phyloP scores from a whole-genome alignment of 2,329 filamentous ascomycete species.

The Metarhizium robertsii region DNA sequence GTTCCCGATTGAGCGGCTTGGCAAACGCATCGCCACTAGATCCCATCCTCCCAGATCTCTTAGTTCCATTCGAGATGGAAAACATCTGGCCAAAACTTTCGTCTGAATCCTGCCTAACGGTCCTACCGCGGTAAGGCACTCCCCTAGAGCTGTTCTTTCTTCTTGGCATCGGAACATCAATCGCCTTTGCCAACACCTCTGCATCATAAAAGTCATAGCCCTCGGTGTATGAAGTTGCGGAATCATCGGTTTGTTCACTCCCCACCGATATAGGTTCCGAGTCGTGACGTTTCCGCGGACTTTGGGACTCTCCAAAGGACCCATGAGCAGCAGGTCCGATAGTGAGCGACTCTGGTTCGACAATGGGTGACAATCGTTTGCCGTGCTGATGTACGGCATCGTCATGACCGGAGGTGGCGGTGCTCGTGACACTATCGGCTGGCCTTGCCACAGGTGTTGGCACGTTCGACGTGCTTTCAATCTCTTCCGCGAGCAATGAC shows the following conservation, averaged over 20 bases:
- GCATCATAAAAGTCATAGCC: slow-evolving; percentile 59
- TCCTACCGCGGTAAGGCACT: slow-evolving; percentile 17
- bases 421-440: slow-evolving; percentile 25
- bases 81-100: slow-evolving; percentile 52
- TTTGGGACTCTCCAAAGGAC: slow-evolving; percentile 18
- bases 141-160: slow-evolving; percentile 26
- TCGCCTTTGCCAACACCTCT: slow-evolving; percentile 40
- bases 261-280: slow-evolving; percentile 41
- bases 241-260: slow-evolving; percentile 38
- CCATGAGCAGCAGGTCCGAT: slow-evolving; percentile 38
- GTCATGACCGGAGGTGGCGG: slow-evolving; percentile 1
- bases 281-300: slow-evolving; percentile 35
- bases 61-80: slow-evolving; percentile 42
- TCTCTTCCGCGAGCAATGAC: slow-evolving; percentile 44
- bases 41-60: slow-evolving; percentile 9
- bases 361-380: slow-evolving; percentile 35
- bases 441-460: slow-evolving; percentile 50
- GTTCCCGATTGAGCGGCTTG: slow-evolving; percentile 19
- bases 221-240: slow-evolving; percentile 43
- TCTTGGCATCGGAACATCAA: slow-evolving; percentile 40
- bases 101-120: slow-evolving; percentile 43
- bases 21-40: slow-evolving; percentile 12
- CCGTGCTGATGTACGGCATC: slow-evolving; percentile 21
- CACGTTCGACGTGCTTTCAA: slow-evolving; percentile 54
- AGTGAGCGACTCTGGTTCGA: slow-evolving; percentile 40